phyloP scores from a whole-genome alignment of 805 yeast genomes.

The Candida oleophila region DNA sequence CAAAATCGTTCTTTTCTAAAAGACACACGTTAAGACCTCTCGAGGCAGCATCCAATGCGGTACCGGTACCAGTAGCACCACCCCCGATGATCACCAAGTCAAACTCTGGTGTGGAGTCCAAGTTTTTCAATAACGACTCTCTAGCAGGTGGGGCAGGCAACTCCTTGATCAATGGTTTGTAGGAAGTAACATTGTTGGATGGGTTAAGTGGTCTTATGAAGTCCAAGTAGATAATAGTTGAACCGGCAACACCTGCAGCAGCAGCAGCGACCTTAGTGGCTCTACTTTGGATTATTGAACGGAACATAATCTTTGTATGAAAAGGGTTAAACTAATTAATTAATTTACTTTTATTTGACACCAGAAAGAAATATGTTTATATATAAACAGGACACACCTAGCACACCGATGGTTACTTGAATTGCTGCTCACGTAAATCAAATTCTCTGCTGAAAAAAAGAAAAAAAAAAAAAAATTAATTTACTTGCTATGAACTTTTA shows the following conservation, averaged over 20 bases:
- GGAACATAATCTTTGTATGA: conserved; percentile 2
- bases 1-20: conserved; percentile 85
- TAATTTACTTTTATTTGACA: no score
- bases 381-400: background rate
- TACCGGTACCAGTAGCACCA: conserved; percentile 94
- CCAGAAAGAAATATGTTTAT: background rate
- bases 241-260: conserved; percentile 34
- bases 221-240: conserved; percentile 39
- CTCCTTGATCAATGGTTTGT: conserved; percentile 44
- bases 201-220: conserved; percentile 34
- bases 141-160: conserved; percentile 57
- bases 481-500: no score
- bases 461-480: no score
- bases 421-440: no score
- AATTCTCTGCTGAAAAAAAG: no score
- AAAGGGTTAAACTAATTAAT: background rate
- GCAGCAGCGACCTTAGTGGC: conserved; percentile 31
- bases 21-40: conserved; percentile 88
- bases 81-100: conserved; percentile 92
- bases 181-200: conserved; percentile 25
- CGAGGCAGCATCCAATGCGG: conserved; percentile 86
- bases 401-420: no score
- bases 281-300: conserved; percentile 17
- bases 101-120: conserved; percentile 48
- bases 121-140: conserved; percentile 47